Conservation (phyloP, 805 yeast genomes). For the Pichia cabralensis region DNA sequence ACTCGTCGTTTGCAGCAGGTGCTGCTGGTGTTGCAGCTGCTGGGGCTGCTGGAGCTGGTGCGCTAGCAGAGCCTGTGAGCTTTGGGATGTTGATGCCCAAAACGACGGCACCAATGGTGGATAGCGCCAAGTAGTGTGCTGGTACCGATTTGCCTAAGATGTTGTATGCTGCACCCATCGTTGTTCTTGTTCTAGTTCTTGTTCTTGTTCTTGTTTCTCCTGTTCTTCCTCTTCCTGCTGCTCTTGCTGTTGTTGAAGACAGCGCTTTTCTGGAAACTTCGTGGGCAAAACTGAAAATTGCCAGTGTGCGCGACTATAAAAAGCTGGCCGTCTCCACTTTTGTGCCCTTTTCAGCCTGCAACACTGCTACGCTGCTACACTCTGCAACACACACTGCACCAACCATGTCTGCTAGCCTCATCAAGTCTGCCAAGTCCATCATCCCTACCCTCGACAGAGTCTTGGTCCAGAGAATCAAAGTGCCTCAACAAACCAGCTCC, state of each 20-base stretch:
- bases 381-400: background rate
- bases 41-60: slow-evolving; percentile 5
- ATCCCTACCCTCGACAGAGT: slow-evolving; percentile 94
- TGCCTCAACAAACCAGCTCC: slow-evolving; percentile 81
- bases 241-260: too few species aligned
- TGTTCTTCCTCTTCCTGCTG: too few species aligned
- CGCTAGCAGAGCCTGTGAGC: slow-evolving; percentile 1
- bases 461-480: slow-evolving; percentile 88
- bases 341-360: too few species aligned
- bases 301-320: too few species aligned
- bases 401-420: slow-evolving; percentile 28
- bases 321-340: too few species aligned
- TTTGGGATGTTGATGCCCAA: slow-evolving; percentile 28
- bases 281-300: too few species aligned
- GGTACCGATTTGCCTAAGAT: slow-evolving; percentile 78
- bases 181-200: background rate
- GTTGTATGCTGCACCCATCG: slow-evolving; percentile 76
- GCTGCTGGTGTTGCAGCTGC: slow-evolving; percentile 7
- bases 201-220: too few species aligned
- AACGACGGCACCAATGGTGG: slow-evolving; percentile 62
- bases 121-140: slow-evolving; percentile 77
- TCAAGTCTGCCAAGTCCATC: slow-evolving; percentile 78
- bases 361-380: background rate
- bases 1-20: slow-evolving; percentile 12
- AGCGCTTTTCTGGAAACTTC: too few species aligned